Conservation (phyloP, 192 early-diverging fungal species). For the Backusella australiensis region DNA sequence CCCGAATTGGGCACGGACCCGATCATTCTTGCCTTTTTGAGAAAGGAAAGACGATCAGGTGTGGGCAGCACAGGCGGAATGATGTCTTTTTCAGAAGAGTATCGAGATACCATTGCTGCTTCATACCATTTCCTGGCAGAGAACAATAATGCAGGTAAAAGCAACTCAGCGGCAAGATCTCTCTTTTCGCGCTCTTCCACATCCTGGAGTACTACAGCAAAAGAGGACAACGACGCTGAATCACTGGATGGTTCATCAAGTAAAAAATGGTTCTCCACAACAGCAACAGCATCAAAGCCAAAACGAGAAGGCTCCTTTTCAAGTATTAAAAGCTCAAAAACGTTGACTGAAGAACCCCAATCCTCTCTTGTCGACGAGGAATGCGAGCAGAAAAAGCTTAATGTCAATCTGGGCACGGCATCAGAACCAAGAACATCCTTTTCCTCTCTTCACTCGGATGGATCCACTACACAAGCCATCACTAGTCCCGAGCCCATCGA, state of each 20-base stretch:
- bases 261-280: constrained; percentile 6
- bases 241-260: background rate
- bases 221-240: background rate
- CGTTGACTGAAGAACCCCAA: background rate
- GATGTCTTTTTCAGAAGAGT: constrained; percentile 14
- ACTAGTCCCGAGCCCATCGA: background rate
- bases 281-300: background rate
- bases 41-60: constrained; percentile 25
- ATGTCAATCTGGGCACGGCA: background rate
- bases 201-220: background rate
- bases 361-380: background rate
- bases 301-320: background rate
- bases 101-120: constrained; percentile 1
- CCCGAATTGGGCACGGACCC: constrained; percentile 26
- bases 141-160: background rate
- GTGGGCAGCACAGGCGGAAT: background rate
- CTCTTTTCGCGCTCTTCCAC: background rate
- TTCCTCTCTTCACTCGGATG: background rate
- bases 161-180: background rate
- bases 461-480: too few relatives aligned
- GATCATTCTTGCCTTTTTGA: constrained; percentile 26
- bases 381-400: background rate
- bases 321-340: background rate
- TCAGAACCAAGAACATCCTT: background rate
- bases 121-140: background rate